Base-by-base conservation (phyloP, 305 asterid genomes). In the Plantago coronopus region DNA sequence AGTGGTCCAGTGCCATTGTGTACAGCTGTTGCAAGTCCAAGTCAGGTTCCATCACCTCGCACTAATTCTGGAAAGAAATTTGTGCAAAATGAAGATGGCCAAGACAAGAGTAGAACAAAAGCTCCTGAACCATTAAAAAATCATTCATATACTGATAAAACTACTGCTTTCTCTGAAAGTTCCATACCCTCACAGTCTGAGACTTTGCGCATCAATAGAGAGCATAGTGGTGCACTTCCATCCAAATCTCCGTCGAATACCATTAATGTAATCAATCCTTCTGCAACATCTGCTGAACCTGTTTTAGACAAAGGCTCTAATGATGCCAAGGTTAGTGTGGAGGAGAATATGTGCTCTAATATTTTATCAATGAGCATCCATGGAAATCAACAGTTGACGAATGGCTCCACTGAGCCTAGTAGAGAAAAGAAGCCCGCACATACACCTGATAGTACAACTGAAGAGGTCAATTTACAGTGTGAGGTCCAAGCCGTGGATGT, bases 1-100 rank as follows among this genome's bases (percentile, higher is more conserved):
- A 66, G 66, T 67, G 74, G 76, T 46, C 65, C 79, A 15, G 73
- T 71, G 51, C 58, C 86, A 23, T 63, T 70, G 68, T 78, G 88
- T 62, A 68, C 75, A 13, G 73, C 81, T 21, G 76, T 74, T 73
- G 81, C 78, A 43, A 85, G 78, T 75, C 74, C 76, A 20, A 75
- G 63, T 72, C 82, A 75, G 72, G 63, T 64, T 67, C 66, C 80
- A 7, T 47, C 74, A 69, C 50, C 65, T 68, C 78, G 69, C 27
- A 58, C 69, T 25, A 79, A 78, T 63, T 40, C 31, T 53, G 83
- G 70, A 50, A 84, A 80, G 72, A 74, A 63, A 63, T 59, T 57
- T 47, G 54, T 69, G 74, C 73, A 74, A 50, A 48, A 56, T 54
- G 79, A 75, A 63, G 91, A 74, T 64, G 65, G 61, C 65, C 80